Evolutionary conservation across 2,329 filamentous ascomycete species (phyloP).

Genomic region (Fusarium redolens): DNA sequence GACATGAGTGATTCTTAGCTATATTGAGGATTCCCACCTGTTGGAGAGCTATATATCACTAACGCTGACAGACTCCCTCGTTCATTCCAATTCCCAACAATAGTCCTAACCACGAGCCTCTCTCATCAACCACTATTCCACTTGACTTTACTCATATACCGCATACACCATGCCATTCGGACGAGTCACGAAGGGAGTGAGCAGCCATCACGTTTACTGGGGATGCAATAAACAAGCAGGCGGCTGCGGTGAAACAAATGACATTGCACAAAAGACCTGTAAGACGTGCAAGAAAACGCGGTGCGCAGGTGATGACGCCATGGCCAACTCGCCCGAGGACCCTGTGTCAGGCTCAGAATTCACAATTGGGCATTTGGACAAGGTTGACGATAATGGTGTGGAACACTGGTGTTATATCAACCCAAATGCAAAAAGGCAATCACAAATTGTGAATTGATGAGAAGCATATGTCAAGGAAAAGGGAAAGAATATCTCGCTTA

Average conservation of each 20-base stretch:
- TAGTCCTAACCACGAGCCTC: fast-evolving
- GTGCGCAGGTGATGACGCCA: neutral
- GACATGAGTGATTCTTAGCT: neutral
- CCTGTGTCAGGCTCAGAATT: fast-evolving
- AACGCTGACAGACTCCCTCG: fast-evolving
- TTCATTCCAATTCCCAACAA: too few species aligned
- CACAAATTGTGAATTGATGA: fast-evolving
- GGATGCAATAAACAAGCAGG: fast-evolving
- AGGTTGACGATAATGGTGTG: neutral
- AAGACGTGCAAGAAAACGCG: fast-evolving
- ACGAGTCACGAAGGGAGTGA: fast-evolving
- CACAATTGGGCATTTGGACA: neutral
- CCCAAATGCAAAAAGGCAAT: neutral
- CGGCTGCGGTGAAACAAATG: fast-evolving
- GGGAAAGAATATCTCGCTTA: fast-evolving
- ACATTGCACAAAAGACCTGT: neutral
- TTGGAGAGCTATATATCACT: neutral
- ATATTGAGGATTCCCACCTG: fast-evolving
- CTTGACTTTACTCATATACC: fast-evolving
- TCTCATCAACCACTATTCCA: fast-evolving
- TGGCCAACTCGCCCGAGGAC: fast-evolving
- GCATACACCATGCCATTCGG: neutral
- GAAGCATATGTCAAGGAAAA: neutral
- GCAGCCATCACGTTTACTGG: neutral
- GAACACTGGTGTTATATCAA: fast-evolving